Evolutionary conservation across 768 basidiomycete species (phyloP).

Genomic region (Lactarius akahatsu): DNA sequence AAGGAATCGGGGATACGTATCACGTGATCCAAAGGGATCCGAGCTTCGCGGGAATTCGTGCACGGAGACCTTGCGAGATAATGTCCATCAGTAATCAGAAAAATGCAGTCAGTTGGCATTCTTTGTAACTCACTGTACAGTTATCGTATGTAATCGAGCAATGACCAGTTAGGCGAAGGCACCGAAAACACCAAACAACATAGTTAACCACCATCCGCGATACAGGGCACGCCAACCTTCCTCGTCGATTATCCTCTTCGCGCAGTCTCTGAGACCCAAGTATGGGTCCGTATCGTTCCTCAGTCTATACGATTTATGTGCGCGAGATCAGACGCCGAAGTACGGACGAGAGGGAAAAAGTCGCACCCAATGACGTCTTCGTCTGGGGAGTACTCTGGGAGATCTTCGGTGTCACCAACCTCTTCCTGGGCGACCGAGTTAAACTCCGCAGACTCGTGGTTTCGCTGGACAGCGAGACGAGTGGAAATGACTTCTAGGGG

Average conservation of each 20-base stretch:
- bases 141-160: not conserved
- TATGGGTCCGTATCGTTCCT: constrained; percentile 84
- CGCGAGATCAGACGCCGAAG: constrained; percentile 7
- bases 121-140: constrained; percentile 15
- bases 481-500: constrained; percentile 81
- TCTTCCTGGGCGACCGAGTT: constrained; percentile 75
- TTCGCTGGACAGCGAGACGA: constrained; percentile 79
- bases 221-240: constrained; percentile 75
- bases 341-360: not conserved
- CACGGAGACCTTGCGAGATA: not conserved
- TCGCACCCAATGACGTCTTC: constrained; percentile 85
- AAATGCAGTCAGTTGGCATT: not conserved
- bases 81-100: not conserved
- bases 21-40: not conserved
- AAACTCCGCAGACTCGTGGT: constrained; percentile 72
- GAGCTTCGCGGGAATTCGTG: not conserved
- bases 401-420: constrained; percentile 60
- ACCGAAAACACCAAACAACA: constrained; percentile 59
- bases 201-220: constrained; percentile 84
- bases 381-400: constrained; percentile 59
- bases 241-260: constrained; percentile 72
- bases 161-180: constrained; percentile 40
- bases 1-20: no score
- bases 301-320: constrained; percentile 6
- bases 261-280: constrained; percentile 69